Conservation (phyloP, 1,284 basidiomycete species). For the Melanopsichium pennsylvanicum region DNA sequence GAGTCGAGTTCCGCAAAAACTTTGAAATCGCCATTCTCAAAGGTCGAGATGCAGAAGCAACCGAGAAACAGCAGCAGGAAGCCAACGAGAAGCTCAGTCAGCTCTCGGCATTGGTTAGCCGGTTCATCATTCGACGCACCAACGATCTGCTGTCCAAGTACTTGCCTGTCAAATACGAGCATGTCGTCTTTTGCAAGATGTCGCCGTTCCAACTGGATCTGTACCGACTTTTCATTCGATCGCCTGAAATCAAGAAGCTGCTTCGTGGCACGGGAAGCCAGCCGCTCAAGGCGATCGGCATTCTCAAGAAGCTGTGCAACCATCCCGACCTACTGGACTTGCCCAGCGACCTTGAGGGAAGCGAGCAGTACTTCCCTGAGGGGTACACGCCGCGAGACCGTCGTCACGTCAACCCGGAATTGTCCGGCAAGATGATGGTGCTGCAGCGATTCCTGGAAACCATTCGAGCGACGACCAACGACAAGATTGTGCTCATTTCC, state of each 20-base stretch:
- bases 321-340: constrained; percentile 92
- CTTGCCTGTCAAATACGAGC: constrained; percentile 97
- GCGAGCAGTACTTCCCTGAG: constrained; percentile 82
- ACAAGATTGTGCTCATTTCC: constrained; percentile 98
- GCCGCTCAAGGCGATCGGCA: constrained; percentile 94
- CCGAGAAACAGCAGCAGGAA: constrained; percentile 79
- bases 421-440: constrained; percentile 76
- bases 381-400: constrained; percentile 74
- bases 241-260: constrained; percentile 90
- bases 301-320: constrained; percentile 96
- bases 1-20: constrained; percentile 93
- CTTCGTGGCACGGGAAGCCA: constrained; percentile 90
- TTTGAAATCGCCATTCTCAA: constrained; percentile 93
- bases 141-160: constrained; percentile 98
- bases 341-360: constrained; percentile 84
- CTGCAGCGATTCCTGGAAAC: constrained; percentile 72
- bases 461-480: constrained; percentile 68
- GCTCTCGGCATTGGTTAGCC: constrained; percentile 86
- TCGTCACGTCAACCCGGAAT: constrained; percentile 51
- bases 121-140: constrained; percentile 96
- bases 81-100: constrained; percentile 93
- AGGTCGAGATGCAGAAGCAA: constrained; percentile 90
- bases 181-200: constrained; percentile 94
- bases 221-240: constrained; percentile 91
- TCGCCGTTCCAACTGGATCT: constrained; percentile 87